Percentiles rank a stretch among this genome's conserved stretches.
Conservation (phyloP, 2,329 filamentous ascomycete genomes). For the Fusarium penzigii region DNA sequence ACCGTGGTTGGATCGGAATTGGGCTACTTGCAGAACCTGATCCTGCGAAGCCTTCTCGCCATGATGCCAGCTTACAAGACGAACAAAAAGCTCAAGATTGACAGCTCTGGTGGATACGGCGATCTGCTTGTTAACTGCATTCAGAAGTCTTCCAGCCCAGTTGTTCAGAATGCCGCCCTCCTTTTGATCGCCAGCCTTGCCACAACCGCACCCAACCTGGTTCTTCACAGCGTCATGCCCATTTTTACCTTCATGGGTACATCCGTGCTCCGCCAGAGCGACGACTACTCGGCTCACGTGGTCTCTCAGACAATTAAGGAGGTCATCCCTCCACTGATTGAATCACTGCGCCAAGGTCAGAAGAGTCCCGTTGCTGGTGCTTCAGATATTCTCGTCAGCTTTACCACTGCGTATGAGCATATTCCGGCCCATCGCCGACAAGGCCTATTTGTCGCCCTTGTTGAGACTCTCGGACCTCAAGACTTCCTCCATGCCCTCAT, state of each 20-base stretch:
- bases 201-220: slow-evolving; percentile 82
- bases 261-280: slow-evolving; percentile 86
- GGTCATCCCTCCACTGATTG: slow-evolving; percentile 88
- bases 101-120: slow-evolving; percentile 77
- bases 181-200: slow-evolving; percentile 86
- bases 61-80: slow-evolving; percentile 79
- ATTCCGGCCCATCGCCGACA: slow-evolving; percentile 85
- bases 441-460: slow-evolving; percentile 79
- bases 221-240: slow-evolving; percentile 97
- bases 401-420: slow-evolving; percentile 94
- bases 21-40: slow-evolving; percentile 84
- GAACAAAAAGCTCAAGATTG: slow-evolving; percentile 64
- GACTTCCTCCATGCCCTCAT: slow-evolving; percentile 88
- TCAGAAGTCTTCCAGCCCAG: slow-evolving; percentile 84
- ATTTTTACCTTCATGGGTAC: slow-evolving; percentile 98
- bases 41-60: slow-evolving; percentile 77
- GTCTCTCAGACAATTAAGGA: slow-evolving; percentile 93
- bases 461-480: slow-evolving; percentile 79
- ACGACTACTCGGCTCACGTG: slow-evolving; percentile 95
- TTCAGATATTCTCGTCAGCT: slow-evolving; percentile 89
- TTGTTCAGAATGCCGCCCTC: slow-evolving; percentile 90
- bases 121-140: slow-evolving; percentile 94
- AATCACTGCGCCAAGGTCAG: slow-evolving; percentile 79
- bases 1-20: slow-evolving; percentile 81
- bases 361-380: slow-evolving; percentile 78